Conservation (phyloP, 139 green algal genomes). For the Chlorella sorokiniana region DNA sequence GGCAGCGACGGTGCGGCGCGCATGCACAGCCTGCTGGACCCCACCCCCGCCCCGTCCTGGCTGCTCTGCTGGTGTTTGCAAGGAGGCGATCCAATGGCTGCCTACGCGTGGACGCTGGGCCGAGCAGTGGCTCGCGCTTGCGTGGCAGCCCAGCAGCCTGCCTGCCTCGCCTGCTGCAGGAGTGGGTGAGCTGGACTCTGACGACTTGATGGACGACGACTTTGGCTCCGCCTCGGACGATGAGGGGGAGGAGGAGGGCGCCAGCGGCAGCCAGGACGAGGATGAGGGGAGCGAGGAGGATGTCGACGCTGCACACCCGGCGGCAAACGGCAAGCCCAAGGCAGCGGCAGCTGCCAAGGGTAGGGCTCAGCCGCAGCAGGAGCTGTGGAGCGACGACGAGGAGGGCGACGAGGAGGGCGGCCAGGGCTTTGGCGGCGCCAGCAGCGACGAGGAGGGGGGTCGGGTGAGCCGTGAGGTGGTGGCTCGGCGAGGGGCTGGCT, state of each 20-base stretch:
- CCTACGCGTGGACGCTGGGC: too few relatives aligned
- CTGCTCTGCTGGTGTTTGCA: not conserved
- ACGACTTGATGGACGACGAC: constrained; percentile 21
- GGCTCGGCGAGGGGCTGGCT: not conserved
- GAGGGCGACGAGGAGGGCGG: not conserved
- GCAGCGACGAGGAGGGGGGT: constrained; percentile 30
- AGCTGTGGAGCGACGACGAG: constrained; percentile 32
- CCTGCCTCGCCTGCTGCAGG: not conserved
- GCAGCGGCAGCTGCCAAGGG: not conserved
- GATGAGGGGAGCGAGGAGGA: constrained; percentile 8
- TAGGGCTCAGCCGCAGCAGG: constrained; percentile 15
- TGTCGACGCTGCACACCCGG: not conserved
- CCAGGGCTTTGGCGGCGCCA: constrained; percentile 7
- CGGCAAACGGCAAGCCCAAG: not conserved
- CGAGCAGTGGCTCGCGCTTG: too few relatives aligned
- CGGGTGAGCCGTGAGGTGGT: not conserved
- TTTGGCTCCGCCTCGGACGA: too few relatives aligned
- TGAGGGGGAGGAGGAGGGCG: constrained; percentile 38
- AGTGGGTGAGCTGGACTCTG: constrained; percentile 4
- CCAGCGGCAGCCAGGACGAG: constrained; percentile 14
- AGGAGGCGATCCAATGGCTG: too few relatives aligned
- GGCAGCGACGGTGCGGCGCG: constrained; percentile 19
- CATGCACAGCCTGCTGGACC: not conserved
- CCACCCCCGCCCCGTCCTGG: too few relatives aligned
- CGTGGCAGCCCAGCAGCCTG: too few relatives aligned